phyloP scores from a whole-genome alignment of 345 rosid genomes.

The Salix dunnii region DNA sequence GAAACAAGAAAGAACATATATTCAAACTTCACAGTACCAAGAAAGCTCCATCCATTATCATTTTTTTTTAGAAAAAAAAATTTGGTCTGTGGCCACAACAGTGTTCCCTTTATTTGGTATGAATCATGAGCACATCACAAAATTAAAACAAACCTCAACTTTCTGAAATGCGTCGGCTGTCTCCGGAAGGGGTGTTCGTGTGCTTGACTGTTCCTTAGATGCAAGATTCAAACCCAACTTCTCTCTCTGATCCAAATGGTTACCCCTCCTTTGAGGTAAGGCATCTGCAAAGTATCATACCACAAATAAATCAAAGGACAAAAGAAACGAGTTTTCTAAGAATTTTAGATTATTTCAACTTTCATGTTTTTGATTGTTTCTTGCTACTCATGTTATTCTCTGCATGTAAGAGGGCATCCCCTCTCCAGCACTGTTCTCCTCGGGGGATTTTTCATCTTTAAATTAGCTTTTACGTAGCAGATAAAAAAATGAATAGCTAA shows the following conservation, averaged over 20 bases:
- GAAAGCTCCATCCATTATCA: neutral
- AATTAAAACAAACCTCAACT: constrained; percentile 62
- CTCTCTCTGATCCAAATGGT: constrained; percentile 74
- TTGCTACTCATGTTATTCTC: neutral
- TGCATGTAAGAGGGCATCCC: neutral
- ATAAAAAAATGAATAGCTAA: neutral
- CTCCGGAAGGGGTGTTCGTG: constrained; percentile 44
- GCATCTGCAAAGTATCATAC: constrained; percentile 40
- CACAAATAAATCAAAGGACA: neutral
- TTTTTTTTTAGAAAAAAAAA: neutral
- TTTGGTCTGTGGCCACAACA: neutral
- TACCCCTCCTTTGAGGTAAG: constrained; percentile 52
- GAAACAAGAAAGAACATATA: neutral
- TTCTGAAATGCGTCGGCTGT: constrained; percentile 61
- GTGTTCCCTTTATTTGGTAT: neutral
- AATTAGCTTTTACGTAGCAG: neutral
- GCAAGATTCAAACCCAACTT: constrained; percentile 69
- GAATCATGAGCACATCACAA: neutral
- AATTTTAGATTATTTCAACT: neutral
- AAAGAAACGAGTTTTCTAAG: neutral
- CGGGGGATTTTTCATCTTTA: neutral
- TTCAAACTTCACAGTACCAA: neutral
- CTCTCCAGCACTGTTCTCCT: neutral
- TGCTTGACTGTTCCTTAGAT: constrained; percentile 42
- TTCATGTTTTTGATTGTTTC: neutral